Evolutionary conservation across 1,284 basidiomycete species (phyloP).

Genomic region (Cryptococcus sp.): DNA sequence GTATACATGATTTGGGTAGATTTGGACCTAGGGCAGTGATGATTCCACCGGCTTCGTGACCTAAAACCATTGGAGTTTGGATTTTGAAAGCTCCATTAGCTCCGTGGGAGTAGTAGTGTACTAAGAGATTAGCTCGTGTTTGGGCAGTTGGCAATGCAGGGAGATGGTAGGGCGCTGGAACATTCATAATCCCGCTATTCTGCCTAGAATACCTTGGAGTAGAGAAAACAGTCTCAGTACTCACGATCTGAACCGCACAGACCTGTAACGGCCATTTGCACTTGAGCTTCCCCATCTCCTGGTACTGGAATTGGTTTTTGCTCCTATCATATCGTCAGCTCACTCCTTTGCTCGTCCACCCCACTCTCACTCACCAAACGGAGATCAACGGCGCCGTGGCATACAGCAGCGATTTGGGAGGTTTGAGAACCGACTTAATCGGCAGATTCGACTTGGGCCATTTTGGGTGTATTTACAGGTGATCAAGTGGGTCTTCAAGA

Average conservation of each 20-base stretch:
- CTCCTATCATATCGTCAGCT: slow-evolving; percentile 31
- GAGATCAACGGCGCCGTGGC: slow-evolving; percentile 51
- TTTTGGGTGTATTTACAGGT: not conserved
- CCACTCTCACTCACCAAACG: slow-evolving; percentile 43
- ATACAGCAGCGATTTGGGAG: slow-evolving; percentile 40
- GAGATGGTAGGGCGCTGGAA: no score
- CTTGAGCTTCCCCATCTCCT: slow-evolving; percentile 43
- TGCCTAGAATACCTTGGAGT: no score
- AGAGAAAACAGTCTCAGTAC: slow-evolving; percentile 28
- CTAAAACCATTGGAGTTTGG: slow-evolving; percentile 75
- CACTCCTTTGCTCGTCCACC: not conserved
- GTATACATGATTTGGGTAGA: slow-evolving; percentile 27
- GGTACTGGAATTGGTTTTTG: slow-evolving; percentile 43
- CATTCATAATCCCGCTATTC: no score
- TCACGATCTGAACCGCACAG: slow-evolving; percentile 85
- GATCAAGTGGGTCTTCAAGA: no score
- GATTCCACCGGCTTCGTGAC: slow-evolving; percentile 84
- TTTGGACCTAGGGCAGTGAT: slow-evolving; percentile 35
- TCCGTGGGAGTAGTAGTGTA: slow-evolving; percentile 83
- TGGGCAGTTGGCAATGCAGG: no score
- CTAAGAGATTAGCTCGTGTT: slow-evolving; percentile 44
- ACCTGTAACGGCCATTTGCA: slow-evolving; percentile 67
- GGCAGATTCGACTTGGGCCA: not conserved
- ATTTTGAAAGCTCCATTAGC: slow-evolving; percentile 88
- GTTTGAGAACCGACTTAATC: slow-evolving; percentile 15